Evolutionary conservation across 73 alveolate species (phyloP), one percentile per base, ranked within the genome.

Genomic region (Stentor coeruleus): DNA sequence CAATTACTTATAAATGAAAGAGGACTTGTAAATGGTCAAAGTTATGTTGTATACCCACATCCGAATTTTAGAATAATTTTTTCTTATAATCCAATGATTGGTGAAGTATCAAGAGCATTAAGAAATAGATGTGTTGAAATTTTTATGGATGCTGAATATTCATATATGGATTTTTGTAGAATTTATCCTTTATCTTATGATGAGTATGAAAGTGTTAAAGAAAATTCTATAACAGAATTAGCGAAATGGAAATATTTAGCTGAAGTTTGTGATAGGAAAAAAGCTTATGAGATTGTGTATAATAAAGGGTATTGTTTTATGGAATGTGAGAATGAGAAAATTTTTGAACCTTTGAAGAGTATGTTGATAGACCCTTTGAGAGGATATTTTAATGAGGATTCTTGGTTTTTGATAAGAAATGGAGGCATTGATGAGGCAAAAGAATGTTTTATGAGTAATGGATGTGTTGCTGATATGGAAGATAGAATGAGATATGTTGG

Each of bases 91-190:
- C 84, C 87, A 58, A 60, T 33, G 74, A 82, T 60, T 81, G 88
- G 89, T 60, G 92, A 58, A 94, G 91, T 96, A 49, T 91, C 98
- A 39, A 90, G 98, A 26, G 98, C 99, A 6, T 82, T 96, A 28
- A 93, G 96, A 74, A 96, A 96, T 77, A 93, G 99, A 60, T 96
- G 99, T 74, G 86, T 95, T 59, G 96, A 93, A 79, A 82, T 96
- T 82, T 86, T 84, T 60, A 86, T 86, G 86, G 87, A 37, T 73
- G 88, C 77, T 81, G 76, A 66, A 20, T 66, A 26, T 33, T 20
- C n/a, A 1, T 66, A 26, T 2, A 26, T 66, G 36, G 79, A 66
- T 1, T 20, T 66, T 20, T 28, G n/a, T 66, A 26, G 79, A 37
- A 20, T 31, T 66, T 31, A 26, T 66, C 33, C 37, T 1, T 37